Evolutionary conservation across 305 asterid species (phyloP).

Genomic region (Ruellia speciosa): DNA sequence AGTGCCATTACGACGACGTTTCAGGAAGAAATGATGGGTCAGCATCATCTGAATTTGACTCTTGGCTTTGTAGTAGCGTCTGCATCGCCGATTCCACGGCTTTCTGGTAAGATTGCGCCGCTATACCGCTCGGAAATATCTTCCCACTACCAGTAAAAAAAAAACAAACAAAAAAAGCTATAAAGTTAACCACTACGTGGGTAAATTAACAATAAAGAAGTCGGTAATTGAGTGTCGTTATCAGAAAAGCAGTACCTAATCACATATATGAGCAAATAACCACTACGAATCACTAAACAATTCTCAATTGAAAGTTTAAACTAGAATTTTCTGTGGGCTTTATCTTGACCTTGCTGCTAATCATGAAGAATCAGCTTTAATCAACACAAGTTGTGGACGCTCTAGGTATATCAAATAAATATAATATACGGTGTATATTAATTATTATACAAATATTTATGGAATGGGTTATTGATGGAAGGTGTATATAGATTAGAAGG

Average conservation of each 20-base stretch:
- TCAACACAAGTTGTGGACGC: too few species aligned
- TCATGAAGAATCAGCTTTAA: conserved; percentile 12
- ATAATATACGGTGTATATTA: too few species aligned
- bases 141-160: conserved; percentile 47
- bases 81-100: conserved; percentile 83
- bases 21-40: conserved; percentile 28
- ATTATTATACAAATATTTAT: too few species aligned
- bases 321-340: conserved; percentile 20
- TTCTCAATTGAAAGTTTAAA: not conserved
- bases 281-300: conserved; percentile 1
- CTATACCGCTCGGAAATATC: conserved; percentile 80
- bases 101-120: conserved; percentile 69
- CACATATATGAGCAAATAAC: conserved; percentile 9
- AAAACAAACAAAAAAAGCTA: not conserved
- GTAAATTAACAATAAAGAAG: conserved; percentile 14
- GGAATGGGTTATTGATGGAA: too few species aligned
- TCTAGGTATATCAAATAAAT: too few species aligned
- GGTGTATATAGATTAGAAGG: too few species aligned
- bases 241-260: conserved; percentile 25
- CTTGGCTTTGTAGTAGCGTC: conserved; percentile 45
- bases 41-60: conserved; percentile 33
- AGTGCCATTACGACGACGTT: conserved; percentile 35
- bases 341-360: conserved; percentile 8
- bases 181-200: not conserved
- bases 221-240: conserved; percentile 25